Evolutionary conservation across 108 stramenopile genomes (phyloP).

Genomic region (Cafeteria roenbergensis): DNA sequence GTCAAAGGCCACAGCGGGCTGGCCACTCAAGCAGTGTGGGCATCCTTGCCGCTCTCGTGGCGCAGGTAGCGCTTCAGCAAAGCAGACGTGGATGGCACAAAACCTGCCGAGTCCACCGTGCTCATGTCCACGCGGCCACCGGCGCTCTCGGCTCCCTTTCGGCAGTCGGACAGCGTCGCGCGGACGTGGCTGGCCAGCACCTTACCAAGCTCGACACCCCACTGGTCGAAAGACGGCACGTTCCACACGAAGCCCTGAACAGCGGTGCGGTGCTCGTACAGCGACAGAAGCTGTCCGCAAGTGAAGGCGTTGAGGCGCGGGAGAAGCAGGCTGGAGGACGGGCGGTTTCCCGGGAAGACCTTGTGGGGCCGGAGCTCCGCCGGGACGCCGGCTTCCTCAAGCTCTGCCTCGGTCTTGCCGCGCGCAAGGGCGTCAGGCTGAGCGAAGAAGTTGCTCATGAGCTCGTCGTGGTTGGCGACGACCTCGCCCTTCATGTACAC

Average conservation of each 20-base stretch:
- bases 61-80: too few species aligned
- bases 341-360: slow-evolving; percentile 88
- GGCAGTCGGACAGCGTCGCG: too few species aligned
- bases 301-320: slow-evolving; percentile 81
- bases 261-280: slow-evolving; percentile 93
- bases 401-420: slow-evolving; percentile 68
- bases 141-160: too few species aligned
- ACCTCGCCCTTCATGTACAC: slow-evolving; percentile 68
- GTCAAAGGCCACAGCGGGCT: too few species aligned
- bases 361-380: slow-evolving; percentile 75
- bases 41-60: too few species aligned
- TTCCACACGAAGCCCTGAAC: slow-evolving; percentile 99
- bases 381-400: slow-evolving; percentile 68
- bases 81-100: too few species aligned
- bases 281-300: slow-evolving; percentile 76
- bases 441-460: slow-evolving; percentile 99
- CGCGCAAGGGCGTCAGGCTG: slow-evolving; percentile 93
- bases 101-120: too few species aligned
- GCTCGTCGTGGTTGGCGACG: slow-evolving; percentile 90
- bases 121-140: too few species aligned
- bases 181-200: slow-evolving; percentile 80
- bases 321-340: slow-evolving; percentile 78
- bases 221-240: slow-evolving; percentile 97
- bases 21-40: too few species aligned
- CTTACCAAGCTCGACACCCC: slow-evolving; percentile 98